Evolutionary conservation across 1,139 yeast species (phyloP).

Genomic region (Candida gigantensis): DNA sequence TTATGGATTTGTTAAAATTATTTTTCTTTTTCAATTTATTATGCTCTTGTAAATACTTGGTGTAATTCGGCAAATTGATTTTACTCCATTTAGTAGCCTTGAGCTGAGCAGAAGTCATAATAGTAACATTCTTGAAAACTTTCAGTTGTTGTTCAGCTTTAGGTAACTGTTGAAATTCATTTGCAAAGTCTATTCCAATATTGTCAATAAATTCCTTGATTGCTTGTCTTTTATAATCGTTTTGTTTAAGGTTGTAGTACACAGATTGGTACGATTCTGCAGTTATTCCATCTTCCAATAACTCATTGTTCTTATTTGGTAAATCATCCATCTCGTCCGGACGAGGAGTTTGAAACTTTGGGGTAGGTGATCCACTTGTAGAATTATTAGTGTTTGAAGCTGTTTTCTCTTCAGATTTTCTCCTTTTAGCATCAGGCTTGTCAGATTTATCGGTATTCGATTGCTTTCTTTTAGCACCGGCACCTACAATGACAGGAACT

Average conservation of each 20-base stretch:
- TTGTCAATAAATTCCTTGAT: constrained; percentile 27
- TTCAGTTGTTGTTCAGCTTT: constrained; percentile 16
- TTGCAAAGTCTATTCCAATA: constrained; percentile 25
- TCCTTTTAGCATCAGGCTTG: constrained; percentile 27
- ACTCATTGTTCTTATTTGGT: constrained; percentile 43
- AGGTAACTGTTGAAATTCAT: constrained; percentile 12
- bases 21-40: constrained; percentile 24
- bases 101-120: constrained; percentile 29
- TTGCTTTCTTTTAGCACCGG: constrained; percentile 27
- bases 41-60: constrained; percentile 29
- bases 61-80: constrained; percentile 35
- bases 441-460: constrained; percentile 29
- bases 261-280: constrained; percentile 54
- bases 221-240: constrained; percentile 47
- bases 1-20: constrained; percentile 25
- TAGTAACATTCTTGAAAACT: constrained; percentile 18
- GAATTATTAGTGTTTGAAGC: constrained; percentile 5
- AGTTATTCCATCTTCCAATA: constrained; percentile 41
- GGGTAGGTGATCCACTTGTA: constrained; percentile 3
- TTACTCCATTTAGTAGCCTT: constrained; percentile 32
- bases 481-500: no score
- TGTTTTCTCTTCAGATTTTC: constrained; percentile 17
- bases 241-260: constrained; percentile 47
- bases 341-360: constrained; percentile 6
- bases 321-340: constrained; percentile 17